A percentile compares a stretch with the other conserved stretches of the same genome.
Evolutionary conservation across 2,329 filamentous ascomycete species (phyloP).

Genomic region (Colletotrichum melonis): DNA sequence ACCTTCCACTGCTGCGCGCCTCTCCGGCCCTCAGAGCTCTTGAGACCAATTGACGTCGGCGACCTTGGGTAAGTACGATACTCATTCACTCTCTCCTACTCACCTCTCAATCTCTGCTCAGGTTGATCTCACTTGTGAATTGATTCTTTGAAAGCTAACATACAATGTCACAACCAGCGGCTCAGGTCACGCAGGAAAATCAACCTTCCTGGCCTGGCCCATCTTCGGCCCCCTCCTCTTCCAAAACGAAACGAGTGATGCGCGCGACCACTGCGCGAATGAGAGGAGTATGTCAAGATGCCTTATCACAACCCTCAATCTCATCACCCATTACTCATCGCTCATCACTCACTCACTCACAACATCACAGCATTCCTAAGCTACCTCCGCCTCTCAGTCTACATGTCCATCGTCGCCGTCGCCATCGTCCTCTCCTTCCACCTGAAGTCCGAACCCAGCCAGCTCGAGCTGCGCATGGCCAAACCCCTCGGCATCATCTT

Average conservation of each 20-base stretch:
- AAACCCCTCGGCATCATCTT: conserved; percentile 89
- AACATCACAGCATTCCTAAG: conserved; percentile 77
- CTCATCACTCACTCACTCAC: not conserved
- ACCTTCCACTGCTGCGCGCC: conserved; percentile 52
- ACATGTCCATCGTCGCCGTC: conserved; percentile 89
- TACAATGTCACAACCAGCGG: conserved; percentile 15
- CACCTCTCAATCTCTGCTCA: not conserved
- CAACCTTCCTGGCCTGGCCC: conserved; percentile 70
- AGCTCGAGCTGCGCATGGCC: conserved; percentile 80
- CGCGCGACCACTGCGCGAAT: conserved; percentile 82
- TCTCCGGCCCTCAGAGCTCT: conserved; percentile 47
- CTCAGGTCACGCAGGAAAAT: conserved; percentile 42
- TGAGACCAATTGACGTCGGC: conserved; percentile 57
- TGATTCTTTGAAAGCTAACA: conserved; percentile 2
- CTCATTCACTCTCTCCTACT: too few relatives aligned
- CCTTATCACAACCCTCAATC: not conserved
- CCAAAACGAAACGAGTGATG: conserved; percentile 79
- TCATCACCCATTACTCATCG: too few relatives aligned
- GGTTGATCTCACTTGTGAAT: not conserved
- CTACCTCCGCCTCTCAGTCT: conserved; percentile 88
- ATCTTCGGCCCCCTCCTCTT: conserved; percentile 76
- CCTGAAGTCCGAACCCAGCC: conserved; percentile 77
- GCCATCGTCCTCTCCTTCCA: conserved; percentile 96
- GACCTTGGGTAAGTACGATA: conserved; percentile 48
- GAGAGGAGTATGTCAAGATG: conserved; percentile 68